Evolutionary conservation across 129 eudicot genomes (phyloP).

Genomic region (Cynara cardunculus): DNA sequence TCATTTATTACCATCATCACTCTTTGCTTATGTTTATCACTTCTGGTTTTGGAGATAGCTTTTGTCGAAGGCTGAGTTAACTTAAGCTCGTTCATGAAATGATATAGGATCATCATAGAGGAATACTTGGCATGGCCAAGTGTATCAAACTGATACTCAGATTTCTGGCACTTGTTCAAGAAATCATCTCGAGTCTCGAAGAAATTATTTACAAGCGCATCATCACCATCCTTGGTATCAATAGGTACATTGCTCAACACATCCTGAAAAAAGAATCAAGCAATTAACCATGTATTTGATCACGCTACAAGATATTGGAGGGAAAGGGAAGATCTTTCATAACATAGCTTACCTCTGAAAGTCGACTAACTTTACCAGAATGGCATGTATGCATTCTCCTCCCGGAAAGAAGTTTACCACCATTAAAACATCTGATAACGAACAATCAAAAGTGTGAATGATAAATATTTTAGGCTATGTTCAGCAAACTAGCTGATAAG

Average conservation of each 20-base stretch:
- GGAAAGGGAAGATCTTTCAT: background rate
- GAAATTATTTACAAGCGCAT: constrained; percentile 30
- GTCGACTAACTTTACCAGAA: constrained; percentile 43
- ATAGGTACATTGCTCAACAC: constrained; percentile 36
- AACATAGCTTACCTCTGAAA: constrained; percentile 39
- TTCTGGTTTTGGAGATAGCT: constrained; percentile 11
- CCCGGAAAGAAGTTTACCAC: constrained; percentile 8
- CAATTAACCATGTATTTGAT: background rate
- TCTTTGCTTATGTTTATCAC: background rate
- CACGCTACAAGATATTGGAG: background rate
- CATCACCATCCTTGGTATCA: constrained; percentile 62
- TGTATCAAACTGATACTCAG: constrained; percentile 64
- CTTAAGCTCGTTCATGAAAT: constrained; percentile 35
- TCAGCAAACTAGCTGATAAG: background rate
- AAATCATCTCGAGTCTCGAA: constrained; percentile 48
- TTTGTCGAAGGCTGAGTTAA: constrained; percentile 12
- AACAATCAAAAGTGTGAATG: background rate
- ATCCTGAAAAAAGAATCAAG: constrained; percentile 29
- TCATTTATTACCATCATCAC: background rate
- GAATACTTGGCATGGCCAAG: constrained; percentile 79
- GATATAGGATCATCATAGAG: constrained; percentile 73
- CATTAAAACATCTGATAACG: constrained; percentile 44
- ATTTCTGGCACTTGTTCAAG: constrained; percentile 55
- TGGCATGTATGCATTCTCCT: constrained; percentile 34
- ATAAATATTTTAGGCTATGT: background rate